Percentiles rank a stretch among this genome's conserved stretches.
phyloP scores from a whole-genome alignment of 164 flowering plant genomes.

The Amborella trichopoda region DNA sequence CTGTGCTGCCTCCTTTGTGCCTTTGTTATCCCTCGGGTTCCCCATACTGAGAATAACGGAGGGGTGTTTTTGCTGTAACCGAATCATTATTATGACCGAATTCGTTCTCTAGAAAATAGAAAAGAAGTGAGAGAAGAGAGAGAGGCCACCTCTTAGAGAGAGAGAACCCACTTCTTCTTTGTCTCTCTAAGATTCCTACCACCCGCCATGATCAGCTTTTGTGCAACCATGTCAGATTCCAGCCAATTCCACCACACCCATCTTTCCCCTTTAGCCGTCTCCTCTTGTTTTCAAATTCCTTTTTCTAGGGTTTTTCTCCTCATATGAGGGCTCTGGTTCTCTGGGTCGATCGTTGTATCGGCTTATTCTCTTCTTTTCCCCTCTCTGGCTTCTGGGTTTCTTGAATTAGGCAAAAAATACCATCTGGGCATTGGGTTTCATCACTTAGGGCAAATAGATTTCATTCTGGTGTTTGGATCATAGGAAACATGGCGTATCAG shows the following conservation, averaged over 20 bases:
- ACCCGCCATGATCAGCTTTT: constrained; percentile 12
- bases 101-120: too few relatives aligned
- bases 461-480: constrained; percentile 4
- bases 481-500: constrained; percentile 45
- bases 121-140: too few relatives aligned
- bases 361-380: constrained; percentile 6
- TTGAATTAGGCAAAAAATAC: background rate
- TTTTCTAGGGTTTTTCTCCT: constrained; percentile 32
- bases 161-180: too few relatives aligned
- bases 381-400: background rate
- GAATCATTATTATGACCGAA: too few relatives aligned
- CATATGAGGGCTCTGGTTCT: constrained; percentile 8
- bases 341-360: constrained; percentile 20
- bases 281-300: constrained; percentile 15
- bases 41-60: too few relatives aligned
- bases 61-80: too few relatives aligned
- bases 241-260: constrained; percentile 9
- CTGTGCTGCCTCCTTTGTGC: too few relatives aligned
- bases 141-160: too few relatives aligned
- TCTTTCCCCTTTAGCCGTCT: constrained; percentile 6
- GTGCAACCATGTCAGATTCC: constrained; percentile 13
- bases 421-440: background rate
- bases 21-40: too few relatives aligned
- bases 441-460: background rate
- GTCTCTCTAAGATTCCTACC: constrained; percentile 1